Evolutionary conservation across 2,329 filamentous ascomycete species (phyloP), one percentile per base, ranked within the genome.

Genomic region (Botrytis fragariae): DNA sequence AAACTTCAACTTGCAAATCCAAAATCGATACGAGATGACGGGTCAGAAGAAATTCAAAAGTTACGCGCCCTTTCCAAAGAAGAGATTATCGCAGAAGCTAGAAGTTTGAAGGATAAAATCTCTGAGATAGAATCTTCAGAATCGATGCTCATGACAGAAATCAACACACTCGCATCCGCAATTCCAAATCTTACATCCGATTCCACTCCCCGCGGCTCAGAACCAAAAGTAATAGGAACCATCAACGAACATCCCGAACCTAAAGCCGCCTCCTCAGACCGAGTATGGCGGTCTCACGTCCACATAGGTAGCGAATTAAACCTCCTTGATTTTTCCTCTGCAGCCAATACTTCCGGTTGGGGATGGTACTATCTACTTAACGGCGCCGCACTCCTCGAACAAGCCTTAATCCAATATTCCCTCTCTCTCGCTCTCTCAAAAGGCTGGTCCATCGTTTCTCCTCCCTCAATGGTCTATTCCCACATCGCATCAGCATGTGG

Each of bases 301-400:
- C 88, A 95, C 77, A 95, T 99, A 77, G 96, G 96, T 45, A 86
- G 90, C 7, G 89, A 94, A 79, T 88, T 99, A n/a, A 91, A 91
- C 48, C 87, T 99, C n/a, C 86, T 99, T 69, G 95, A 99, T 84
- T 98, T 99, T 80, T 86, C 92, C 8, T 91, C 88, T 74, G 94
- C 94, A 8, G 91, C 91, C 2, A 90, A 88, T n/a, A 91, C 93
- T 1, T 93, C 92, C 5, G 96, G 96, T 54, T 99, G 95, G 95
- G 96, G 96, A 1, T 99, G 94, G 93, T 99, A 99, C 84, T 98
- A 94, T 83, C 89, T 99, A 18, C 86, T 93, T n/a, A 93, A 95
- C 80, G 95, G 97, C 80, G 96, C 91, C 14, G 95, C 95, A 0
- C 89, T 96, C 81, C 88, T 99, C n/a, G 96, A 99, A 83, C 95